A percentile compares a stretch with the other conserved stretches of the same genome.
These are phyloP conservation scores for Vigna unguiculata DNA, from an alignment of 306 rosid species.

Conservation along the genomic window DNA sequence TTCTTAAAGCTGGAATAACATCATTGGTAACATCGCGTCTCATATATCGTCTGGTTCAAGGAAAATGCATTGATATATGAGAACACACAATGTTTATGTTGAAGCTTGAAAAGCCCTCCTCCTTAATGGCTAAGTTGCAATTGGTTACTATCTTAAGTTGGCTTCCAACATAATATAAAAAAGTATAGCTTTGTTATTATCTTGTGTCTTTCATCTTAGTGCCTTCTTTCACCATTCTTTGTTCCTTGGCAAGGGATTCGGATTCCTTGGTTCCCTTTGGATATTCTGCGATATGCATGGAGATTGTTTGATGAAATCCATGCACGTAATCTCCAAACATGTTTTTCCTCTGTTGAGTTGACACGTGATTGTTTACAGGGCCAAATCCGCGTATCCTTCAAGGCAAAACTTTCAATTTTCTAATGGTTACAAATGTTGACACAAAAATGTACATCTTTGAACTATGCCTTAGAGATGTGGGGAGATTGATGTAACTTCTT, in stretches of 20 bases:
- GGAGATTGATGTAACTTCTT: not conserved
- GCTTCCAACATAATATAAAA: conserved; percentile 1
- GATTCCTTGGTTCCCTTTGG: conserved; percentile 3
- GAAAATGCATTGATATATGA: conserved; percentile 40
- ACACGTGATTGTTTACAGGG: conserved; percentile 4
- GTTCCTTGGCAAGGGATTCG: conserved; percentile 5
- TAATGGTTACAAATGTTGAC: not conserved
- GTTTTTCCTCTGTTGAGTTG: not conserved
- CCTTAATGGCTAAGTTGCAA: conserved; percentile 14
- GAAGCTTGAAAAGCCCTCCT: conserved; percentile 8
- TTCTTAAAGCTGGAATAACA: conserved; percentile 25
- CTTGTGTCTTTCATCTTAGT: not conserved
- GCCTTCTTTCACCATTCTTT: not conserved
- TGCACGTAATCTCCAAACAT: conserved; percentile 2
- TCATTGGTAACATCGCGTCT: conserved; percentile 31
- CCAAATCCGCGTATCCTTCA: conserved; percentile 2
- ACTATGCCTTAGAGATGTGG: not conserved
- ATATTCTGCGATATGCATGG: conserved; percentile 20
- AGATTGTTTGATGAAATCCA: conserved; percentile 27
- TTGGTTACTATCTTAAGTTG: conserved; percentile 20
- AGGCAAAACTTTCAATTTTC: not conserved
- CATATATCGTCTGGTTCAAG: conserved; percentile 24
- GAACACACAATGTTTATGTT: conserved; percentile 22
- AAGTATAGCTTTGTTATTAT: conserved; percentile 14
- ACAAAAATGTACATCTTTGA: not conserved